Percentiles rank a stretch among this genome's conserved stretches.
Evolutionary conservation across 768 basidiomycete species (phyloP).

Genomic region (Hysterangium stoloniferum): DNA sequence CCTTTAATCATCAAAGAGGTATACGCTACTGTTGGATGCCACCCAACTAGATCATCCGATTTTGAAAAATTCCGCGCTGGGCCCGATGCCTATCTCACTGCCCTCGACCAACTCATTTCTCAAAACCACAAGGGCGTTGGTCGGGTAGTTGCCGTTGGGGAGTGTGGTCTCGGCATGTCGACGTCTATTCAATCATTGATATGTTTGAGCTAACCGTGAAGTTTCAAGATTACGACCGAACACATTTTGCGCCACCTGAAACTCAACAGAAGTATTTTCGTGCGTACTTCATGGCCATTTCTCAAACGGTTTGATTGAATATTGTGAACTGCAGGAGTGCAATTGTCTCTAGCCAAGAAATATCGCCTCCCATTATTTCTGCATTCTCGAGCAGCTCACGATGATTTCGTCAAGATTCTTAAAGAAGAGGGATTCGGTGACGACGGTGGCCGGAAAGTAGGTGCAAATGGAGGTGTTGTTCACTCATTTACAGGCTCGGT

Average conservation of each 20-base stretch:
- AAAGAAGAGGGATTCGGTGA: constrained; percentile 56
- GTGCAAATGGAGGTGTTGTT: constrained; percentile 66
- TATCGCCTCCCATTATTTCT: constrained; percentile 72
- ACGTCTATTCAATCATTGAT: neutral
- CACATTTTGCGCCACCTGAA: constrained; percentile 51
- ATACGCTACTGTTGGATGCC: constrained; percentile 72
- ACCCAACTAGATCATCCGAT: constrained; percentile 68
- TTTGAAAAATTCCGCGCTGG: constrained; percentile 53
- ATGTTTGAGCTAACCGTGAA: neutral
- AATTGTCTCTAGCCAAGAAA: constrained; percentile 61
- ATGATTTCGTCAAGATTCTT: constrained; percentile 59
- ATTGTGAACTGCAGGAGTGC: constrained; percentile 30
- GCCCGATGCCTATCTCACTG: constrained; percentile 51
- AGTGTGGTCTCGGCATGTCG: constrained; percentile 64
- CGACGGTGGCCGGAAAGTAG: constrained; percentile 45
- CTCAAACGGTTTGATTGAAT: neutral
- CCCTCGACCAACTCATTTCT: constrained; percentile 47
- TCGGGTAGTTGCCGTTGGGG: constrained; percentile 65
- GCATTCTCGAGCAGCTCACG: constrained; percentile 71
- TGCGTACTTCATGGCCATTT: constrained; percentile 22
- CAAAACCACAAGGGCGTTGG: constrained; percentile 43
- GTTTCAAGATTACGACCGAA: constrained; percentile 78
- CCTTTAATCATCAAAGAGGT: constrained; percentile 33
- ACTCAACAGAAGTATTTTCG: constrained; percentile 61
- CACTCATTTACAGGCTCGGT: constrained; percentile 72